Evolutionary conservation across 106 monocot genomes (phyloP), one percentile per base, ranked within the genome.

Genomic region (Allium sativum): DNA sequence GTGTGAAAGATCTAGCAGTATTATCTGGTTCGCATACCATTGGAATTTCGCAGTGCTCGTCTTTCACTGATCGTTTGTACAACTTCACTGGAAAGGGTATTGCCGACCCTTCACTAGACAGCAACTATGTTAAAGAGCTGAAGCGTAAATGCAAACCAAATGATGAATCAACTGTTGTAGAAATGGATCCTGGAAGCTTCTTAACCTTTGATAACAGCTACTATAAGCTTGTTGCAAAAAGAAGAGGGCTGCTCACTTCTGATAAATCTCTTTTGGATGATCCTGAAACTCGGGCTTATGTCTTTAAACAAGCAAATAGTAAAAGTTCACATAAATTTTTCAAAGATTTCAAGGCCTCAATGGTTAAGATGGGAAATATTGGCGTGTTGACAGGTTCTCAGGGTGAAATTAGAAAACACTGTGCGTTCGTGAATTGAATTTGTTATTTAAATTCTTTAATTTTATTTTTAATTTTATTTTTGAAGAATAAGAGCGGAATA

Each of bases 171-270:
- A 76, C 78, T 6, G 9, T 79, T 12, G 74, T 61, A 15, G 79
- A 83, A 44, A 72, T 83, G 78, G 83, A 83, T 55, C 83, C 83
- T 0, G 79, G 79, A 0, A 83, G 83, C 61, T 75, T 76, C 72
- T 50, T 18, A 12, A 75, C 79, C 2, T 79, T 83, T 46, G 83
- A 83, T 48, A 48, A 18, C 2, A 61, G 65, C 15, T 83, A 83
- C 56, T 78, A 83, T 71, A 68, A 56, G 42, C 18, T 54, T 45
- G 31, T 83, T 3, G 41, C 72, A n/a, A 79, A 72, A 45, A 62
- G 72, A 52, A 71, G 45, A 52, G 83, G 51, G 75, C 59, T 8
- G 11, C 72, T 83, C 71, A 42, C 15, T 9, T 75, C 79, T 3
- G 83, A 83, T 16, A 61, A 61, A 4, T 22, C 83, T 55, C 79